Conservation (phyloP, 2,329 filamentous ascomycete genomes). For the Zymoseptoria tritici region DNA sequence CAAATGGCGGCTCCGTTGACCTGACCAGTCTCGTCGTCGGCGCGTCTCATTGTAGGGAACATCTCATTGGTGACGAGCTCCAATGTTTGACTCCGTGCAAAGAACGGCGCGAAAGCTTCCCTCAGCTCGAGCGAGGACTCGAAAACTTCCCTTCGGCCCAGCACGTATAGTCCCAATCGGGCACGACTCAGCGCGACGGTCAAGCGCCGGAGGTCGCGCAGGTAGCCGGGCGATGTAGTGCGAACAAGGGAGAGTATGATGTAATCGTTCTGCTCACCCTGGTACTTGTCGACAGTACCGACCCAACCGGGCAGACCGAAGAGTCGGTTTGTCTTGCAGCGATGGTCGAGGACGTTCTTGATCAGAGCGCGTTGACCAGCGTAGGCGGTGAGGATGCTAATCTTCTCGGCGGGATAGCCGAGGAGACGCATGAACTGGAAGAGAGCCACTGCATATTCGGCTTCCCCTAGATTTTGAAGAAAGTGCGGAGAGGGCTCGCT, state of each 20-base stretch:
- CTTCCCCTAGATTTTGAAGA: slow-evolving; percentile 92
- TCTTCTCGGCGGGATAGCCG: slow-evolving; percentile 76
- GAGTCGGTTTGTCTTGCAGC: slow-evolving; percentile 73
- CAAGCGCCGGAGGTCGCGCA: slow-evolving; percentile 85
- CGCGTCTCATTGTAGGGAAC: slow-evolving; percentile 58
- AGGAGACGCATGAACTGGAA: slow-evolving; percentile 97
- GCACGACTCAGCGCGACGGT: slow-evolving; percentile 93
- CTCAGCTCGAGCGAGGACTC: slow-evolving; percentile 81
- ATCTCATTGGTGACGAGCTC: slow-evolving; percentile 78
- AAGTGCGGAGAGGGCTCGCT: slow-evolving; percentile 87
- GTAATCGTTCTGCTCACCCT: slow-evolving; percentile 98
- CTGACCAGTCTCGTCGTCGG: slow-evolving; percentile 38
- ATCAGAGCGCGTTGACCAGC: slow-evolving; percentile 86
- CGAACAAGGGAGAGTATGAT: slow-evolving; percentile 89
- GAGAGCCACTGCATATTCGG: slow-evolving; percentile 91
- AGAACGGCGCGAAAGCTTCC: slow-evolving; percentile 72
- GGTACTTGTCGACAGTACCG: slow-evolving; percentile 95
- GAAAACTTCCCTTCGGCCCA: slow-evolving; percentile 82
- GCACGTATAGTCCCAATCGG: slow-evolving; percentile 81
- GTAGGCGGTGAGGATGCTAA: slow-evolving; percentile 88
- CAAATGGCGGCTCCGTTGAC: slow-evolving; percentile 24
- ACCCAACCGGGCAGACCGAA: slow-evolving; percentile 87
- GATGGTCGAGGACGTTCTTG: slow-evolving; percentile 72
- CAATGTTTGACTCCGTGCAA: slow-evolving; percentile 61
- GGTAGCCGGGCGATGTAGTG: slow-evolving; percentile 81